Percentiles rank a stretch among this genome's conserved stretches.
phyloP scores from a whole-genome alignment of 163 green algal genomes.

The Botryococcus braunii region DNA sequence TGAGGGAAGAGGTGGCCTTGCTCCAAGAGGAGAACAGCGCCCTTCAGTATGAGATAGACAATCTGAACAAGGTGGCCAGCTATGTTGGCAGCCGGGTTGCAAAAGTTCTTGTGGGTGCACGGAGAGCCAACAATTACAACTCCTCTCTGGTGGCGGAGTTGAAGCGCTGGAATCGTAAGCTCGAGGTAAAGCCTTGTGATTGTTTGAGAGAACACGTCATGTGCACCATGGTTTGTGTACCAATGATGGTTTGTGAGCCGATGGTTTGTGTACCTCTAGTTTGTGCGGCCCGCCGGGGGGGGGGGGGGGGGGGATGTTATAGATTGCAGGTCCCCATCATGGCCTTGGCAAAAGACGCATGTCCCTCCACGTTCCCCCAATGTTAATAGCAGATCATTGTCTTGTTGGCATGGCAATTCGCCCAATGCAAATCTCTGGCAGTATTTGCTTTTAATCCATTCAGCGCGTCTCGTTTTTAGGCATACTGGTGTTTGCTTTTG shows the following conservation, averaged over 20 bases:
- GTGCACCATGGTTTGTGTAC: not conserved
- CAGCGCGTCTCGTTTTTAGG: not conserved
- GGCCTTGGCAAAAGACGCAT: not conserved
- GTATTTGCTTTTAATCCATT: too few relatives aligned
- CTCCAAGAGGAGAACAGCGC: conserved; percentile 5
- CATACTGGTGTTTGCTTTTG: not conserved
- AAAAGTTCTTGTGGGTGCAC: conserved; percentile 11
- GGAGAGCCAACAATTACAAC: conserved; percentile 14
- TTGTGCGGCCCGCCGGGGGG: too few relatives aligned
- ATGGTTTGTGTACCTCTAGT: too few relatives aligned
- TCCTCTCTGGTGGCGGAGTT: conserved; percentile 13
- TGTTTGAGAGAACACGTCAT: not conserved
- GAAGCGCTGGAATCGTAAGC: conserved; percentile 18
- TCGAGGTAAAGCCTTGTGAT: conserved; percentile 8
- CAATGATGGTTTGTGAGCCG: not conserved
- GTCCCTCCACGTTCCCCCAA: not conserved
- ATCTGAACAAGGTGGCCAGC: conserved; percentile 12
- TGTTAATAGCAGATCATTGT: not conserved
- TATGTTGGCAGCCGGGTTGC: conserved; percentile 11
- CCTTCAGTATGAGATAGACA: conserved; percentile 7
- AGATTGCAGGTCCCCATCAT: not conserved
- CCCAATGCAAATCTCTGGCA: too few relatives aligned
- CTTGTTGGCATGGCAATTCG: not conserved
- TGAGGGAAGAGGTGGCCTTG: too few relatives aligned
- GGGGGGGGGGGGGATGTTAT: too few relatives aligned